These are phyloP conservation scores for Clavispora asparagi DNA, from an alignment of 805 yeast species.

Conservation along the genomic window DNA sequence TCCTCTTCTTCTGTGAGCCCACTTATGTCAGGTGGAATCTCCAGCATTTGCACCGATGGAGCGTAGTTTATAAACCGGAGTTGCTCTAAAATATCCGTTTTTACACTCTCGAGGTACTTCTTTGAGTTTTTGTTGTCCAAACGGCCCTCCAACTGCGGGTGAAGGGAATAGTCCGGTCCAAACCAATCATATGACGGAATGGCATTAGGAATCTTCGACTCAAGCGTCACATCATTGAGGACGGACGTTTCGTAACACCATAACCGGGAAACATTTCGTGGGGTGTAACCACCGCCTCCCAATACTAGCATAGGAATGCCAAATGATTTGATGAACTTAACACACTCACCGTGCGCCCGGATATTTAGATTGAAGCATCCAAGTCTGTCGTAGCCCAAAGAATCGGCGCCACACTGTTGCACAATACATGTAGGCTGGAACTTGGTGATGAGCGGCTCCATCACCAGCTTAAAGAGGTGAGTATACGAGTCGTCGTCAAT, in stretches of 20 bases:
- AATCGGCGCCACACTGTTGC: constrained; percentile 97
- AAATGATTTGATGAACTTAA: constrained; percentile 79
- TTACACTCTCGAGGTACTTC: constrained; percentile 75
- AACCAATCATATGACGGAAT: constrained; percentile 78
- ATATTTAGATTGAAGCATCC: constrained; percentile 93
- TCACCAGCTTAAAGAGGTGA: constrained; percentile 71
- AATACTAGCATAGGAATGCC: constrained; percentile 86
- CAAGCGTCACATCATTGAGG: constrained; percentile 54
- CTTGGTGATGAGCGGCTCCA: constrained; percentile 85
- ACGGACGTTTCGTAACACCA: constrained; percentile 95
- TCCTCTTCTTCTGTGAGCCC: constrained; percentile 43
- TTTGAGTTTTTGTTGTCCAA: constrained; percentile 81
- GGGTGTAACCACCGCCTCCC: constrained; percentile 98
- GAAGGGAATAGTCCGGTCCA: constrained; percentile 87
- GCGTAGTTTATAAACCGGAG: constrained; percentile 81
- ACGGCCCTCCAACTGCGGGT: constrained; percentile 54
- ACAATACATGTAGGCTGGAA: constrained; percentile 93
- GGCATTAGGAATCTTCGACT: constrained; percentile 50
- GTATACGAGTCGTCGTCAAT: constrained; percentile 88
- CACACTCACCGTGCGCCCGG: constrained; percentile 94
- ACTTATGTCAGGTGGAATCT: constrained; percentile 67
- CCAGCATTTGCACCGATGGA: constrained; percentile 90
- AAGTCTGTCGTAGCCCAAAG: constrained; percentile 85
- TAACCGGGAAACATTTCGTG: constrained; percentile 86
- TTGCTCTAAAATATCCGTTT: constrained; percentile 73